Base-by-base conservation (phyloP, 805 yeast genomes). In the Lipomyces lipofer region DNA sequence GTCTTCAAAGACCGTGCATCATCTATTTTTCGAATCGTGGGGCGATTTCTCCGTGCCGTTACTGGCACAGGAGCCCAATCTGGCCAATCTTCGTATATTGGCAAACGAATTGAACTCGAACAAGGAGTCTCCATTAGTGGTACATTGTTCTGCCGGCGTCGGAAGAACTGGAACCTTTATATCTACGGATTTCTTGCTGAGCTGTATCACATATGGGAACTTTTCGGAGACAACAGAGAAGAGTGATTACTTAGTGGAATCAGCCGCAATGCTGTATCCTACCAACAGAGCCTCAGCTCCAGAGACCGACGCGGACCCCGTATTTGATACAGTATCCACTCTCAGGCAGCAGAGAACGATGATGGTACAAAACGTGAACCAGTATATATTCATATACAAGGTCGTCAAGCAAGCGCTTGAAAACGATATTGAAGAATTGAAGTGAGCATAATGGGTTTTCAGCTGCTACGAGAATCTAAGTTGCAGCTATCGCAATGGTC, bases 101-200 rank as follows among this genome's bases (percentile, higher is more conserved):
- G 77, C 74, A 45, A 73, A 75, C 47, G 33, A 74, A 10, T 66
- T 82, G 15, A 69, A 77, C 43, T 60, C 69, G 32, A 55, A 59
- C n/a, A 62, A 67, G n/a, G 67, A 73, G 1, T 70, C 77, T 0
- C 92, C 94, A 19, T 77, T 83, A 4, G 67, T 89, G 43, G 87
- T 86, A 24, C 98, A 92, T 70, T 92, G 99, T 67, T 88, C 96
- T 5, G 98, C 98, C 1, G 99, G 99, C 0, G 90, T 96, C 66
- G 99, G 99, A 17, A 75, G 99, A 54, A 89, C 98, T 0, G 99
- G 99, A 1, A 87, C 96, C 1, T 85, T 84, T 66, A 82, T 90
- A 58, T 81, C 89, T 1, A 71, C 86, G 21, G 95, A 88, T 65
- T 76, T 84, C 46, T 56, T 75, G 48, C 59, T 71, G 25, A 59